Evolutionary conservation across 306 rosid species (phyloP), one percentile per base, ranked within the genome.

Genomic region (Cotoneaster glaucophyllus): DNA sequence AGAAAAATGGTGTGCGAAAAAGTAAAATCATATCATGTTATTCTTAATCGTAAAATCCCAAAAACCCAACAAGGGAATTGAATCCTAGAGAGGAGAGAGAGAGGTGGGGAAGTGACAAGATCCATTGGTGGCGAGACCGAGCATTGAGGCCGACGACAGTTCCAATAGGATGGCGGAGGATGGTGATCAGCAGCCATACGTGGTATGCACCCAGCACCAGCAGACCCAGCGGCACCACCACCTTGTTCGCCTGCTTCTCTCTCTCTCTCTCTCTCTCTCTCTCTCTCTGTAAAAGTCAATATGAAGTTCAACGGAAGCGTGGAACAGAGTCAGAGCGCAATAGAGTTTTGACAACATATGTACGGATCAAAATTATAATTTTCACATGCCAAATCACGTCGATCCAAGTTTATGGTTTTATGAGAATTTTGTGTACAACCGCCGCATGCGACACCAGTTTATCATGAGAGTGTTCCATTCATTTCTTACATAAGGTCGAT

Each of bases 141-240:
- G 96, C 91, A n/a, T n/a, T n/a, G n/a, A 91, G 79, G 39, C 96
- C 98, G 67, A 93, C 87, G 54, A 91, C 97, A 37, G 98, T 91
- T 76, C 85, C 82, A 65, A 43, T 74, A 74, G 97, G 96, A 57
- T 73, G 74, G 29, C 83, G 77, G 3, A 32, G 25, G 0, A 93
- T 82, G 9, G 77, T 84, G 79, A 64, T 45, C 63, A 89, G 76
- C 43, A 93, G 88, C 93, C 98, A 93, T 1, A 31, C 24, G 69
- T 93, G 96, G 84, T 93, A 93, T 25, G 66, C 8, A 25, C 65
- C 80, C 67, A 87, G 78, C 78, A 89, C 81, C 78, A 71, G 71
- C 18, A 93, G 85, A 75, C 98, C 98, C 67, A 84, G 6, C 14
- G 96, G 90, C 21, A 88, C 96, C 68, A 93, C 84, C 70, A 83